Base-by-base conservation (phyloP, 495 filamentous ascomycete genomes). In the Pseudomonodictys pantanalensis region DNA sequence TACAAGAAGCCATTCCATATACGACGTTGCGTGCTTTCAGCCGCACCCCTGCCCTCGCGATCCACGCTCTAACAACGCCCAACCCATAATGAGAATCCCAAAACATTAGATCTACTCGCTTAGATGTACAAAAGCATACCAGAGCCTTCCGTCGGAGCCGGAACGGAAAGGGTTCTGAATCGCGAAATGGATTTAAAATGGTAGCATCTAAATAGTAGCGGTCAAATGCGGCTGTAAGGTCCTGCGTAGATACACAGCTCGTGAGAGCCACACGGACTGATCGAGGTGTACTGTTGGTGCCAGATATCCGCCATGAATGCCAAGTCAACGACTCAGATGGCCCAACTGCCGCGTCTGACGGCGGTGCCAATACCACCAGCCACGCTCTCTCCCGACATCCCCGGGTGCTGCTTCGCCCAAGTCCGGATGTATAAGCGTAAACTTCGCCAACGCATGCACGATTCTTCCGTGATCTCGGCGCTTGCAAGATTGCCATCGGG, bases 261-360 rank as follows among this genome's bases (percentile, higher is more conserved):
- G n/a, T n/a, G n/a, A n/a, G n/a, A n/a, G n/a, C n/a, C n/a, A n/a
- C n/a, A n/a, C n/a, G n/a, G n/a, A n/a, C n/a, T n/a, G n/a, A n/a
- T n/a, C n/a, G n/a, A n/a, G n/a, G n/a, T n/a, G n/a, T n/a, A n/a
- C n/a, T n/a, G n/a, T n/a, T n/a, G n/a, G n/a, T n/a, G n/a, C n/a
- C n/a, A n/a, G n/a, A n/a, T n/a, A n/a, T n/a, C n/a, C n/a, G n/a
- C n/a, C n/a, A n/a, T n/a, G n/a, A n/a, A n/a, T n/a, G n/a, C n/a
- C n/a, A n/a, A n/a, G n/a, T n/a, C n/a, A n/a, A n/a, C n/a, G n/a
- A n/a, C n/a, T 70, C 62, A 93, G 60, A 88, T 75, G n/a, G 86
- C 89, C 90, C 90, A 95, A 68, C 89, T 92, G 45, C 90, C 90
- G 69, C 83, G 81, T 55, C 90, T 74, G 52, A 86, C 89, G 44